Conservation (phyloP, 2,329 filamentous ascomycete genomes). For the Xylaria sp. region DNA sequence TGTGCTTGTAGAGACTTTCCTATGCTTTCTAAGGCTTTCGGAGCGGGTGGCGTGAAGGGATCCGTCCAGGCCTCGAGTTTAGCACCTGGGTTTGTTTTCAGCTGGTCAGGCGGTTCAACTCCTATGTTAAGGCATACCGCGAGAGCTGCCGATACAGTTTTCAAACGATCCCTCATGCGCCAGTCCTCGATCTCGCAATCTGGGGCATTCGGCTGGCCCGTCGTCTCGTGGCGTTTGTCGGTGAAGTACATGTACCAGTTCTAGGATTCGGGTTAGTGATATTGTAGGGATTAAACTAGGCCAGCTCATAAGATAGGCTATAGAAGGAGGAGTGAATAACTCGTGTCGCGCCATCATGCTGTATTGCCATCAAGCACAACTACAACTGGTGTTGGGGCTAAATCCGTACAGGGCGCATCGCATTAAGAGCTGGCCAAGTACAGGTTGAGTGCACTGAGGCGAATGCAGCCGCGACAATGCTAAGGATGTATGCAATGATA, state of each 20-base stretch:
- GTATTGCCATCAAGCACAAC: not conserved
- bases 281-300: not conserved
- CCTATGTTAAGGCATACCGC: slow-evolving; percentile 97
- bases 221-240: slow-evolving; percentile 96
- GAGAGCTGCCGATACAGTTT: slow-evolving; percentile 94
- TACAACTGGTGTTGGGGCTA: not conserved
- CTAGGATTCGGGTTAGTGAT: slow-evolving; percentile 58
- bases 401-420: not conserved
- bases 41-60: slow-evolving; percentile 80
- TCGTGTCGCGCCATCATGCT: not conserved
- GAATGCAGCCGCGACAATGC: slow-evolving; percentile 1
- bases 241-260: slow-evolving; percentile 99
- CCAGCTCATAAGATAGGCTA: not conserved
- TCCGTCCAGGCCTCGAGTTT: slow-evolving; percentile 98
- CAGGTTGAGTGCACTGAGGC: slow-evolving; percentile 5
- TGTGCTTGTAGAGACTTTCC: slow-evolving; percentile 96
- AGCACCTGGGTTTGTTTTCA: slow-evolving; percentile 93
- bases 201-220: slow-evolving; percentile 81
- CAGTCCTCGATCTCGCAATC: slow-evolving; percentile 83
- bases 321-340: not conserved
- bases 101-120: slow-evolving; percentile 95
- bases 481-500: not conserved
- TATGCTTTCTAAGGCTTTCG: slow-evolving; percentile 92
- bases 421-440: not conserved
- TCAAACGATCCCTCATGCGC: slow-evolving; percentile 96